Evolutionary conservation across 2,329 filamentous ascomycete genomes (phyloP).

Genomic region (Epichloe hybrida): DNA sequence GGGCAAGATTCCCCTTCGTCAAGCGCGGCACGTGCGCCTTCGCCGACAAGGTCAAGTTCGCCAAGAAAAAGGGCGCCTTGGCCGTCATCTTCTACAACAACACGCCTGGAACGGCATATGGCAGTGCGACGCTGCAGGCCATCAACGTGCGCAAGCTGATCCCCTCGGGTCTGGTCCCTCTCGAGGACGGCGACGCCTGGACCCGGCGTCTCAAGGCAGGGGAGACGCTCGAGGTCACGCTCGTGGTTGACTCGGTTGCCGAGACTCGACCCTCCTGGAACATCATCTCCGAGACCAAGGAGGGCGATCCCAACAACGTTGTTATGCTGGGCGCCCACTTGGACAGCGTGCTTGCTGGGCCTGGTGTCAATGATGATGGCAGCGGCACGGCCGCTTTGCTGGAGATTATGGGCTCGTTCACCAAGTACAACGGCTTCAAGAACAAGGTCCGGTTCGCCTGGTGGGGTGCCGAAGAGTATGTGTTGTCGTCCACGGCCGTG

Average conservation of each 20-base stretch:
- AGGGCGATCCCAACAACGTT: slow-evolving; percentile 25
- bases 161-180: slow-evolving; percentile 20
- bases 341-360: slow-evolving; percentile 23
- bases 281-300: slow-evolving; percentile 27
- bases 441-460: slow-evolving; percentile 28
- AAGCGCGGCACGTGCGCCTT: slow-evolving; percentile 31
- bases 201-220: slow-evolving; percentile 15
- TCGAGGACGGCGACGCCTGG: slow-evolving; percentile 21
- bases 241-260: slow-evolving; percentile 20
- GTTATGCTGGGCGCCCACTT: slow-evolving; percentile 27
- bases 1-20: slow-evolving; percentile 29
- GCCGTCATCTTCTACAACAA: slow-evolving; percentile 49
- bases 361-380: slow-evolving; percentile 27
- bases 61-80: slow-evolving; percentile 25
- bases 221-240: slow-evolving; percentile 16
- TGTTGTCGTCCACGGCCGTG: slow-evolving; percentile 1
- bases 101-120: slow-evolving; percentile 25
- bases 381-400: slow-evolving; percentile 22
- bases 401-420: slow-evolving; percentile 21
- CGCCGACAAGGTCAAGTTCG: slow-evolving; percentile 27
- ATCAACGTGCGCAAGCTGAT: slow-evolving; percentile 18
- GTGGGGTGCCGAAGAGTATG: slow-evolving; percentile 27
- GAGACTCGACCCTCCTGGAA: slow-evolving; percentile 23
- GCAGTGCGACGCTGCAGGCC: slow-evolving; percentile 36
- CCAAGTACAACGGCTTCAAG: slow-evolving; percentile 20